Evolutionary conservation across 2,329 filamentous ascomycete genomes (phyloP).

Genomic region (Aureobasidium sp.): DNA sequence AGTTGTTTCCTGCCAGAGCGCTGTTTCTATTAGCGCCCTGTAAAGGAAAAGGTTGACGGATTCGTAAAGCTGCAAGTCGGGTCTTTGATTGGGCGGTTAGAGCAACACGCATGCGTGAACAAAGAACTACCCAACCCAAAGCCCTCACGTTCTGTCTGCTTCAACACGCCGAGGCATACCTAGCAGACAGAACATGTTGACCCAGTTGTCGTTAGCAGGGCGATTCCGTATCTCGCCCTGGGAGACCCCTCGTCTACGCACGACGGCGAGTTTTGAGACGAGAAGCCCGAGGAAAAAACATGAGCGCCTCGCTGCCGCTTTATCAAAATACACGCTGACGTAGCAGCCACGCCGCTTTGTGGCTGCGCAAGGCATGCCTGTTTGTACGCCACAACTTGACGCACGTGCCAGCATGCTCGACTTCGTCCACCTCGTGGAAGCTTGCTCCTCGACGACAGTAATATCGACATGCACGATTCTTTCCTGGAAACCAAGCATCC

Average conservation of each 20-base stretch:
- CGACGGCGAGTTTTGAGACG: conserved; percentile 7
- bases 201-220: conserved; percentile 8
- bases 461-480: background rate
- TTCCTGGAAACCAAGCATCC: no score
- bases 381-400: background rate
- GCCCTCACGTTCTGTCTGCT: conserved; percentile 3
- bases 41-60: conserved; percentile 4
- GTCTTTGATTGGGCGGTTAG: conserved; percentile 9
- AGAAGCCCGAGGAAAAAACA: conserved; percentile 9
- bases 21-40: conserved; percentile 23
- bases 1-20: conserved; percentile 25
- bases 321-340: conserved; percentile 5
- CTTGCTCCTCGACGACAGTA: background rate
- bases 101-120: conserved; percentile 6
- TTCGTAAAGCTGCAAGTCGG: conserved; percentile 5
- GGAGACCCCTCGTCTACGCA: conserved; percentile 1
- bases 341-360: background rate
- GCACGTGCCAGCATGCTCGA: background rate
- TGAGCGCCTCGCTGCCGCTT: conserved; percentile 3
- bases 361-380: background rate
- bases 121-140: conserved; percentile 8
- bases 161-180: background rate
- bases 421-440: background rate
- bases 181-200: background rate
- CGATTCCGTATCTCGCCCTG: conserved; percentile 12